phyloP scores from a whole-genome alignment of 2,329 filamentous ascomycete genomes.

The Cercospora brassicicola region DNA sequence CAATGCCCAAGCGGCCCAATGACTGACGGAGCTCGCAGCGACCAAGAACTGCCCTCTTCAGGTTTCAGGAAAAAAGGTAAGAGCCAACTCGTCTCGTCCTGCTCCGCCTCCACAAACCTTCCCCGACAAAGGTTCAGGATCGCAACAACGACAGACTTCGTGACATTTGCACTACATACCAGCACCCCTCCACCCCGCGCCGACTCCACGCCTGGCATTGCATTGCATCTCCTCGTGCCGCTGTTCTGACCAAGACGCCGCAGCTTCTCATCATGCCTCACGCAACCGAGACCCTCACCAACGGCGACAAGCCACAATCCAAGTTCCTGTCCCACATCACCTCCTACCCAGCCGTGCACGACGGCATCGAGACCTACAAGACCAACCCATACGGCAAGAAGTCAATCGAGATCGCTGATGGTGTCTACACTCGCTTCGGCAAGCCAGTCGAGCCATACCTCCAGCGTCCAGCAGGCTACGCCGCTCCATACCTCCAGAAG shows the following conservation, averaged over 20 bases:
- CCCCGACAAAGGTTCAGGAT: not conserved
- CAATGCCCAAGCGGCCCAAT: not conserved
- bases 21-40: not conserved
- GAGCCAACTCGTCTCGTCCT: not conserved
- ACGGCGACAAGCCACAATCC: constrained; percentile 53
- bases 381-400: constrained; percentile 79
- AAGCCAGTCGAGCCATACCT: constrained; percentile 78
- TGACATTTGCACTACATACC: not conserved
- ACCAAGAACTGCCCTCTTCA: not conserved
- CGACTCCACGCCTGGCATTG: not conserved
- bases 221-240: not conserved
- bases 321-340: constrained; percentile 64
- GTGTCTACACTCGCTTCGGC: constrained; percentile 73
- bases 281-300: constrained; percentile 49
- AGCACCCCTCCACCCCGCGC: not conserved
- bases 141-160: not conserved
- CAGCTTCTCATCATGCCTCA: constrained; percentile 48
- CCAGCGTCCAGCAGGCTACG: constrained; percentile 73
- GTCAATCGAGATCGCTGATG: constrained; percentile 72
- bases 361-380: constrained; percentile 76
- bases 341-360: constrained; percentile 79
- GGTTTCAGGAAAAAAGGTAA: not conserved
- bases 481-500: constrained; percentile 80
- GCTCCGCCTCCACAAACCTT: not conserved
- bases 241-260: not conserved